Evolutionary conservation across 129 eudicot genomes (phyloP).

Genomic region (Deinandra increscens): DNA sequence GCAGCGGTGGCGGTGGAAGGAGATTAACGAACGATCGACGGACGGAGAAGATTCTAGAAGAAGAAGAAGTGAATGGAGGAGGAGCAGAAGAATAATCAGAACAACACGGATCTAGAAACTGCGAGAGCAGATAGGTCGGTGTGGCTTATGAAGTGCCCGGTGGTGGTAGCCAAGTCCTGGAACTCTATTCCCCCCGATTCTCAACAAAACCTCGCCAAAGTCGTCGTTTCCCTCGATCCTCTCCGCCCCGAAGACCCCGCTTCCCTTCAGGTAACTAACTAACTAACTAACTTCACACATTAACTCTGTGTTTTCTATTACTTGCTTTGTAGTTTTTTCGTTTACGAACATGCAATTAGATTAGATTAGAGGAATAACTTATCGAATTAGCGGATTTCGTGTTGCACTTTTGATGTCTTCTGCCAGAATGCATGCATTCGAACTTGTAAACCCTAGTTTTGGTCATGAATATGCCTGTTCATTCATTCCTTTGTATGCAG

Average conservation of each 20-base stretch:
- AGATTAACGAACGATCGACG: no score
- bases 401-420: not conserved
- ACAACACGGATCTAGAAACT: conserved; percentile 41
- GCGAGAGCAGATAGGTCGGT: conserved; percentile 69
- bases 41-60: not conserved
- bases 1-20: not conserved
- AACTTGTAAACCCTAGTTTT: conserved; percentile 4
- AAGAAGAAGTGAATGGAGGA: conserved; percentile 19
- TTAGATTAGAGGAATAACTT: not conserved
- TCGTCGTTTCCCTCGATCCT: conserved; percentile 62
- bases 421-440: not conserved
- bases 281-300: no score
- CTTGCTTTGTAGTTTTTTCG: not conserved
- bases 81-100: conserved; percentile 7
- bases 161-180: conserved; percentile 74
- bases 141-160: conserved; percentile 97
- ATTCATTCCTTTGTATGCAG: not conserved
- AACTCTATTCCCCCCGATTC: conserved; percentile 43
- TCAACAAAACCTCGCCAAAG: conserved; percentile 70
- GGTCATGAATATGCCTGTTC: not conserved
- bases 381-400: not conserved
- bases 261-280: conserved; percentile 61
- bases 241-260: conserved; percentile 45
- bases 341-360: not conserved
- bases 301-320: no score